A percentile compares a stretch with the other conserved stretches of the same genome.
phyloP scores from a whole-genome alignment of 2,329 filamentous ascomycete species.

The Madurella mycetomatis region DNA sequence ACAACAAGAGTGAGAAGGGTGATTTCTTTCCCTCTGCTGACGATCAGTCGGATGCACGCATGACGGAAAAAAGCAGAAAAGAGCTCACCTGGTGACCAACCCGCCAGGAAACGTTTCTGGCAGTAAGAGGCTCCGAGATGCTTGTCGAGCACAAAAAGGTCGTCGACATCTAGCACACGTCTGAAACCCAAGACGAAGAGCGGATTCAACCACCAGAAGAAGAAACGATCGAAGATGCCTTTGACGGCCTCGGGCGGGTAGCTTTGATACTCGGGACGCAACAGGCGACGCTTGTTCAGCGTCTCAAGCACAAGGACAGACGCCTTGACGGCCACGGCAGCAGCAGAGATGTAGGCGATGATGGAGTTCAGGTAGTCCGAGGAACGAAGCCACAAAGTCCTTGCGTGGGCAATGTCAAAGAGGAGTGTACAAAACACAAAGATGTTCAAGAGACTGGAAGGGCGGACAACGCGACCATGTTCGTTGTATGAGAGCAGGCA shows the following conservation, averaged over 20 bases:
- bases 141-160: slow-evolving; percentile 24
- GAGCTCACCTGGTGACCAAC: slow-evolving; percentile 17
- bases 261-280: slow-evolving; percentile 16
- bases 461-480: slow-evolving; percentile 32
- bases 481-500: slow-evolving; percentile 33
- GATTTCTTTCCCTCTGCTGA: slow-evolving; percentile 13
- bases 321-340: slow-evolving; percentile 27
- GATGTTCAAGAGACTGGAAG: slow-evolving; percentile 31
- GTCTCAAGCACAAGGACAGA: slow-evolving; percentile 32
- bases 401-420: slow-evolving; percentile 31
- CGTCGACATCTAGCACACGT: slow-evolving; percentile 22
- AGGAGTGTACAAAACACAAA: slow-evolving; percentile 33
- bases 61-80: not conserved
- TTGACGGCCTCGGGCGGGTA: slow-evolving; percentile 23
- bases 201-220: slow-evolving; percentile 27
- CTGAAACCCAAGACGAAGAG: slow-evolving; percentile 22
- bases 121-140: slow-evolving; percentile 16
- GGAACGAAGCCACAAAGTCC: slow-evolving; percentile 34
- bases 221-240: slow-evolving; percentile 24
- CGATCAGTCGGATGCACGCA: not conserved
- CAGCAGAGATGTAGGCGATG: slow-evolving; percentile 29
- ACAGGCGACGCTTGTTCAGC: slow-evolving; percentile 26
- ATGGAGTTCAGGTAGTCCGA: slow-evolving; percentile 10
- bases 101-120: slow-evolving; percentile 8
- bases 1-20: slow-evolving; percentile 25